Percentiles rank a stretch among this genome's conserved stretches.
Conservation (phyloP, 1,284 basidiomycete genomes). For the Tylopilus sp. region DNA sequence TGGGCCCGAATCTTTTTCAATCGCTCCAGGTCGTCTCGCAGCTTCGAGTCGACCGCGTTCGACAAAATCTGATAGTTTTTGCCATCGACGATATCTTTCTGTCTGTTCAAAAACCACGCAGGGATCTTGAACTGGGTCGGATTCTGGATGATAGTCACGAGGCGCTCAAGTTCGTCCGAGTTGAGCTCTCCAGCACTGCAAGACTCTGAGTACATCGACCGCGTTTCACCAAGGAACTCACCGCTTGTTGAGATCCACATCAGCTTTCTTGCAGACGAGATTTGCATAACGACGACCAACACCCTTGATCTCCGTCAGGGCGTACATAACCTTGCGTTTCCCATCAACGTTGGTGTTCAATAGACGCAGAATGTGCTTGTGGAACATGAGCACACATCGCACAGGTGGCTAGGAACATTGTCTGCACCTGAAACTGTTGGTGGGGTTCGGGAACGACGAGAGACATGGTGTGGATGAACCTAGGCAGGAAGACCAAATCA, state of each 20-base stretch:
- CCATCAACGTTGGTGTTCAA: slow-evolving; percentile 99
- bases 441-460: slow-evolving; percentile 90
- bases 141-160: slow-evolving; percentile 99
- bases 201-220: neutral
- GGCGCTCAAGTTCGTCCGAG: slow-evolving; percentile 96
- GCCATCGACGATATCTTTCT: slow-evolving; percentile 96
- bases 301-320: slow-evolving; percentile 99
- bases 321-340: slow-evolving; percentile 97
- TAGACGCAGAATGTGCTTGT: slow-evolving; percentile 92
- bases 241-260: slow-evolving; percentile 99
- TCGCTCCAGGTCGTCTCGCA: slow-evolving; percentile 97
- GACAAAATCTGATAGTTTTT: slow-evolving; percentile 96
- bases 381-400: slow-evolving; percentile 5
- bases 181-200: slow-evolving; percentile 87
- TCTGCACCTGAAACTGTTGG: slow-evolving; percentile 81
- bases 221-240: slow-evolving; percentile 40
- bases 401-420: neutral
- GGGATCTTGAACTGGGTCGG: slow-evolving; percentile 99
- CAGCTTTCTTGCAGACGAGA: slow-evolving; percentile 99
- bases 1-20: slow-evolving; percentile 99
- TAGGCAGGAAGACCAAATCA: slow-evolving; percentile 13
- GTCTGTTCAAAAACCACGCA: slow-evolving; percentile 98
- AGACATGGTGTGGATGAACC: slow-evolving; percentile 60
- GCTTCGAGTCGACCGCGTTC: slow-evolving; percentile 96
- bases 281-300: slow-evolving; percentile 98